Percentiles rank a stretch among this genome's conserved stretches.
Evolutionary conservation across 129 eudicot species (phyloP).

Genomic region (Heracleum sosnowskyi): DNA sequence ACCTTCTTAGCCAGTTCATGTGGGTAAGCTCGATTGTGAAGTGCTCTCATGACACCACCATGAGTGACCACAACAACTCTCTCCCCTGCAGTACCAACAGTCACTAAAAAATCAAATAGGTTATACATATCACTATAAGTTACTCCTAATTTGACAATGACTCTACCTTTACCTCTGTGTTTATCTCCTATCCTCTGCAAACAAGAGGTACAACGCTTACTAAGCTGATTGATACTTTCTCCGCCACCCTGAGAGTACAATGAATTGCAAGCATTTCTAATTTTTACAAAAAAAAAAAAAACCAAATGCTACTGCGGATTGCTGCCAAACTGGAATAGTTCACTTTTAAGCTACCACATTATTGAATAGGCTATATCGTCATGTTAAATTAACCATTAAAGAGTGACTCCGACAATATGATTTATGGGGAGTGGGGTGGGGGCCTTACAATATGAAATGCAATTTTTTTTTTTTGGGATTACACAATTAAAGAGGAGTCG

Average conservation of each 20-base stretch:
- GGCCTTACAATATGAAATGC: neutral
- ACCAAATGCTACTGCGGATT: no score
- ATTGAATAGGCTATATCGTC: no score
- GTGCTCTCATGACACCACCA: conserved; percentile 70
- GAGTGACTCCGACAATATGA: neutral
- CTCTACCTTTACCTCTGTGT: conserved; percentile 50
- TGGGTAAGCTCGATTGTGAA: conserved; percentile 30
- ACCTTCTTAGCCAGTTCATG: neutral
- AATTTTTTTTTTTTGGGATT: no score
- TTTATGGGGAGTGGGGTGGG: neutral
- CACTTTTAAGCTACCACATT: neutral
- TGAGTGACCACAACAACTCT: conserved; percentile 80
- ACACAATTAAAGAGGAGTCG: no score
- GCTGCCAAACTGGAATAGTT: neutral
- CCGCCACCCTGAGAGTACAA: conserved; percentile 73
- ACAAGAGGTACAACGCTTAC: conserved; percentile 54
- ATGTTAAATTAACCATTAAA: neutral
- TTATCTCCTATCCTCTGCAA: conserved; percentile 59
- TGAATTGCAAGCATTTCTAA: neutral
- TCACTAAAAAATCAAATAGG: neutral
- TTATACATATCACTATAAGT: neutral
- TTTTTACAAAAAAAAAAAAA: neutral
- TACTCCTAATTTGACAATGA: neutral
- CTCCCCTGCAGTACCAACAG: conserved; percentile 73
- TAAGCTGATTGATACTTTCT: conserved; percentile 73